Percentiles rank a stretch among this genome's conserved stretches.
These are phyloP conservation scores for Rehmannia glutinosa DNA, from an alignment of 257 asterid species.

Conservation along the genomic window DNA sequence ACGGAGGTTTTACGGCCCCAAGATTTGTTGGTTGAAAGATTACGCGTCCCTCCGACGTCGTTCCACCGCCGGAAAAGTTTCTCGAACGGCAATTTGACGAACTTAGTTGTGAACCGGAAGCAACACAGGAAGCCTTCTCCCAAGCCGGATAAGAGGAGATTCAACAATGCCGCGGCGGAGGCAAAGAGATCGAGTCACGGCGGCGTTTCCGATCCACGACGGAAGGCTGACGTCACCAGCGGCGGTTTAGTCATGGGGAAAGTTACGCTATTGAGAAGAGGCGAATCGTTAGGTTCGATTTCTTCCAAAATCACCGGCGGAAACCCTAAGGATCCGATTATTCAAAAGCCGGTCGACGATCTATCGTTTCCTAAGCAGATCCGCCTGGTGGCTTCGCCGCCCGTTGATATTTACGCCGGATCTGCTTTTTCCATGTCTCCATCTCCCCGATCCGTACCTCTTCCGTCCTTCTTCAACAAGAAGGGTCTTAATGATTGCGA, in stretches of 20 bases:
- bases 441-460: constrained; percentile 36
- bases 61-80: constrained; percentile 13
- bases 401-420: constrained; percentile 32
- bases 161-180: constrained; percentile 11
- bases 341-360: constrained; percentile 5
- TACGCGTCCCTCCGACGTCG: constrained; percentile 18
- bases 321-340: neutral
- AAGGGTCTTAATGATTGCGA: neutral
- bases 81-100: neutral
- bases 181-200: constrained; percentile 18
- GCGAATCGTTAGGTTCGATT: constrained; percentile 50
- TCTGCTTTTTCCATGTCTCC: constrained; percentile 32
- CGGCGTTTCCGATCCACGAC: neutral
- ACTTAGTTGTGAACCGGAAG: neutral
- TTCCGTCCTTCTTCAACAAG: constrained; percentile 38
- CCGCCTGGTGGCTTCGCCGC: constrained; percentile 17
- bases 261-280: constrained; percentile 32
- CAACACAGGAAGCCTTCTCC: constrained; percentile 15
- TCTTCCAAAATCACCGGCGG: constrained; percentile 22
- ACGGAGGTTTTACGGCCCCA: constrained; percentile 34
- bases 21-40: constrained; percentile 19
- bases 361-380: constrained; percentile 21
- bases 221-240: neutral
- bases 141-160: constrained; percentile 19
- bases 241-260: constrained; percentile 17